Evolutionary conservation across 306 rosid species (phyloP).

Genomic region (Abrus pulchellus): DNA sequence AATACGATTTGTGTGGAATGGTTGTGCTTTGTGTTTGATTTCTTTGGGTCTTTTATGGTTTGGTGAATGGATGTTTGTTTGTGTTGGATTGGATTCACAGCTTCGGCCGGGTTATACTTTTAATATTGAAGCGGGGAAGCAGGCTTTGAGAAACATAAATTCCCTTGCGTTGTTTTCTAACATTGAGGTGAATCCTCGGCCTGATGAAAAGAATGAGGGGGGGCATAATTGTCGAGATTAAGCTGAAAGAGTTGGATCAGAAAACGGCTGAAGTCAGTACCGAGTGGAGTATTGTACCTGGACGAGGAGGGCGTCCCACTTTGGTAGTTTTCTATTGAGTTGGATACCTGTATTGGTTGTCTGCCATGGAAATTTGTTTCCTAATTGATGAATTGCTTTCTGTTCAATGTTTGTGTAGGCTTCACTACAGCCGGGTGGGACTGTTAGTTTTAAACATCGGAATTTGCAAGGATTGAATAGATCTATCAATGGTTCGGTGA

Average conservation of each 20-base stretch:
- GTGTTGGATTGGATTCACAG: slow-evolving; percentile 49
- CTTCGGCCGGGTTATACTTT: slow-evolving; percentile 73
- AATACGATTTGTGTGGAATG: background rate
- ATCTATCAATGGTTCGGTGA: slow-evolving; percentile 70
- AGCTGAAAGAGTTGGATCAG: slow-evolving; percentile 77
- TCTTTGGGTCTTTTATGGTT: background rate
- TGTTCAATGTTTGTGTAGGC: slow-evolving; percentile 56
- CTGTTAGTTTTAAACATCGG: slow-evolving; percentile 74
- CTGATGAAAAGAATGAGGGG: slow-evolving; percentile 87
- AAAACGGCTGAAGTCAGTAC: slow-evolving; percentile 78
- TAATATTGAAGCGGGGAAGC: slow-evolving; percentile 85
- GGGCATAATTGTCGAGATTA: slow-evolving; percentile 80
- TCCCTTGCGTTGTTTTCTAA: slow-evolving; percentile 77
- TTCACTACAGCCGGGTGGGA: slow-evolving; percentile 85
- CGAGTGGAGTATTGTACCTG: slow-evolving; percentile 87
- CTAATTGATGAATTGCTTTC: slow-evolving; percentile 12
- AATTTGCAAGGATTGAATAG: slow-evolving; percentile 75
- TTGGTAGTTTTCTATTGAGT: slow-evolving; percentile 56
- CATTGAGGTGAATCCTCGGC: slow-evolving; percentile 82
- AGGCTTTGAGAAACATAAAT: slow-evolving; percentile 80
- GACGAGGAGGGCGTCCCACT: slow-evolving; percentile 82
- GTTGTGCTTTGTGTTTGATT: background rate
- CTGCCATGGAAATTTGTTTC: background rate
- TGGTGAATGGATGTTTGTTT: slow-evolving; percentile 47
- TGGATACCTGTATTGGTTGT: background rate